phyloP scores from a whole-genome alignment of 805 yeast genomes.

The Hanseniaspora singularis region DNA sequence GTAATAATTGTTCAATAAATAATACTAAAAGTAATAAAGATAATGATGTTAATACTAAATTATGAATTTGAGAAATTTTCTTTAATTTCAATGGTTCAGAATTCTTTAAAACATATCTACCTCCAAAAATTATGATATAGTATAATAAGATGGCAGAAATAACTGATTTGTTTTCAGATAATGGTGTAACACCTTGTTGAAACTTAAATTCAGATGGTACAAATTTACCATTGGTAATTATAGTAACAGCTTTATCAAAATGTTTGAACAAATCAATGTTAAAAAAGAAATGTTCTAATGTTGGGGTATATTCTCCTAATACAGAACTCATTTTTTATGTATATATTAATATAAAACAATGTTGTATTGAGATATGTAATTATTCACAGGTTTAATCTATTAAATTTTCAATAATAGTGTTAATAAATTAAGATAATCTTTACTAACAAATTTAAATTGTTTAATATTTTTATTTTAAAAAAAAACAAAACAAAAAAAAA shows the following conservation, averaged over 20 bases:
- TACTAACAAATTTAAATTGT: no score
- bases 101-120: slow-evolving; percentile 49
- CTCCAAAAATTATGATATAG: slow-evolving; percentile 76
- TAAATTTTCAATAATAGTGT: no score
- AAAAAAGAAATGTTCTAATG: slow-evolving; percentile 28
- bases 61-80: slow-evolving; percentile 72
- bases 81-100: slow-evolving; percentile 63
- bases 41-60: slow-evolving; percentile 55
- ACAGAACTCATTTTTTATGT: not conserved
- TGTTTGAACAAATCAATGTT: slow-evolving; percentile 27
- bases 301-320: slow-evolving; percentile 21
- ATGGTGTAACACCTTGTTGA: slow-evolving; percentile 49
- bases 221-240: slow-evolving; percentile 22
- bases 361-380: no score
- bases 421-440: no score
- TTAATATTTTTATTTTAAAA: no score
- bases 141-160: slow-evolving; percentile 50
- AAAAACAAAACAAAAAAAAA: no score
- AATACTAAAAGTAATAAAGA: slow-evolving; percentile 58
- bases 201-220: slow-evolving; percentile 46
- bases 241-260: slow-evolving; percentile 22
- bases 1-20: slow-evolving; percentile 73
- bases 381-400: no score
- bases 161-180: slow-evolving; percentile 55
- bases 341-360: not conserved